Base-by-base conservation (phyloP, 176 grass and related monocot species). In the Coix lacrymajobi region DNA sequence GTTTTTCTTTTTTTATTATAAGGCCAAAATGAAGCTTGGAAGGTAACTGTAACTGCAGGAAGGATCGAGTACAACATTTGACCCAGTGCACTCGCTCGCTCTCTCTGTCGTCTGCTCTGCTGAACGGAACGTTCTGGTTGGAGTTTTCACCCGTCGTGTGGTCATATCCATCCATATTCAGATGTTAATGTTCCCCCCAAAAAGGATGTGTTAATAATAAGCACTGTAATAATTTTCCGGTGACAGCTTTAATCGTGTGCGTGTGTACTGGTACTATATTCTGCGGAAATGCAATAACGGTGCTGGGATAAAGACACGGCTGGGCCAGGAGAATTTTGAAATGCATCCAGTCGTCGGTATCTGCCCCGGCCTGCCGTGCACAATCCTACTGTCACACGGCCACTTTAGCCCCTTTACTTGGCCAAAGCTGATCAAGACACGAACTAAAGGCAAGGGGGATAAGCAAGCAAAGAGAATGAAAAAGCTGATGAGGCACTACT, bases 391-490 rank as follows among this genome's bases (percentile, higher is more conserved):
- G 85, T 81, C 85, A 60, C 85, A 60, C 26, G 68, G 17, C 3
- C 10, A 26, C 78, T 81, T 87, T 86, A 67, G 12, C 26, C 45
- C 45, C 39, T 8, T 52, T 24, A 22, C 80, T 67, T 87, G 12
- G 57, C 6, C 70, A 86, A 80, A 86, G 84, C 41, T 64, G 63
- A 63, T 63, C 26, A 41, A 44, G 36, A 69, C 11, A 11, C 6
- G 22, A 65, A 26, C 28, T 45, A 79, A 86, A 87, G 85, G 69
- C 45, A 87, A n/a, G n/a, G 33, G 84, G 29, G 85, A 81, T 86
- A 74, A 65, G 38, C 61, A 25, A 56, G 37, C 60, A 67, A 67
- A 83, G 46, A 64, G 38, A 33, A 44, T 54, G 26, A 15, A 16
- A 26, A 26, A 13, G 24, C n/a, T 25, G 56, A 24, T 0, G 9